Base-by-base conservation (phyloP, 345 rosid genomes). In the Bruguiera sexangula region DNA sequence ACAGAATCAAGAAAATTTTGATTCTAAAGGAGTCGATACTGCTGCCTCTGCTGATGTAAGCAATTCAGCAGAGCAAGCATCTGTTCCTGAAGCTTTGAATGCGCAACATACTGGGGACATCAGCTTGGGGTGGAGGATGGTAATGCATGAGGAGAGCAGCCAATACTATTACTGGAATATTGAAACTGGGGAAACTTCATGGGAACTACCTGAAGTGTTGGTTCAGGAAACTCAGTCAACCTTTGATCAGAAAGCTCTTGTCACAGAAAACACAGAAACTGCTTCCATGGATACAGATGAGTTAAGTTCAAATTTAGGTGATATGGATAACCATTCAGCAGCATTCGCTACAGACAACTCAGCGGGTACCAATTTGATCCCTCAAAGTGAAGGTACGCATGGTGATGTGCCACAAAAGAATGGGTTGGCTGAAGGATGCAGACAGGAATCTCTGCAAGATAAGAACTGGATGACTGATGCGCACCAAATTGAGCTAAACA, bases 131-230 rank as follows among this genome's bases (percentile, higher is more conserved):
- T 96, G 98, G 99, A 90, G 83, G 85, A 83, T 92, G 70, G 89
- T 92, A 67, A 75, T 90, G 85, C 95, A 96, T 69, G 99, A 86
- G 73, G 99, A 90, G 85, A 89, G 88, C 70, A 85, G 76, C 71
- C 96, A 82, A 71, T 90, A 85, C 78, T 92, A 92, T 80, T 95
- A 95, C 84, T 92, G 99, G 98, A 95, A 95, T 73, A 78, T 77
- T 72, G 94, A 80, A 82, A 95, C 98, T 50, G 98, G 99, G 63
- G 95, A 96, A 85, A 96, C 99, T 43, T 96, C 97, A 19, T 96
- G 98, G 99, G 97, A 92, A 70, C 74, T 85, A 68, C 99, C 98
- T 61, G 82, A 66, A 30, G 80, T 70, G 73, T 82, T 86, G 66
- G 79, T 75, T 66, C 88, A 82, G 70, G 67, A 76, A 70, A 75